A percentile compares a stretch with the other conserved stretches of the same genome.
phyloP scores from a whole-genome alignment of 768 basidiomycete species.

The Amanita jacksonii region DNA sequence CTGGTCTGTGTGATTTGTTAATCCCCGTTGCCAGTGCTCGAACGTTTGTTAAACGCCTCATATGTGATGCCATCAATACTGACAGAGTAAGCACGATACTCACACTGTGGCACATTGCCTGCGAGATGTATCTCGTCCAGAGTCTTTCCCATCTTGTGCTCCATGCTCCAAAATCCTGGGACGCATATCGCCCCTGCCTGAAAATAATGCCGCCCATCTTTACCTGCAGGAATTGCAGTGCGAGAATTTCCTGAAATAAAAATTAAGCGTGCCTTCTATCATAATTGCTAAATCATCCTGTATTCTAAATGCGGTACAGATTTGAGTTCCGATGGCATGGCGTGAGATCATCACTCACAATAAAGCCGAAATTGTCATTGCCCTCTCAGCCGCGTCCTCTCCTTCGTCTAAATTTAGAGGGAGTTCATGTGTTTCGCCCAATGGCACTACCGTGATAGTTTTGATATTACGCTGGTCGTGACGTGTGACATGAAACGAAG shows the following conservation, averaged over 20 bases:
- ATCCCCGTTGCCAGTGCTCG: too few species aligned
- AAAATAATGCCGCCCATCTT: constrained; percentile 64
- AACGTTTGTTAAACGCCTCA: too few species aligned
- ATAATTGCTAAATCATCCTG: constrained; percentile 53
- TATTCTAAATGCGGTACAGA: constrained; percentile 23
- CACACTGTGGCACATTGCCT: constrained; percentile 68
- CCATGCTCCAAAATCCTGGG: constrained; percentile 66
- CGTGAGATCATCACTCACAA: constrained; percentile 34
- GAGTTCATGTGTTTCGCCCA: constrained; percentile 41
- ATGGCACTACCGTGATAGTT: constrained; percentile 40
- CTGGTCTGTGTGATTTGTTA: constrained; percentile 29
- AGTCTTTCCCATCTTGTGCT: constrained; percentile 66
- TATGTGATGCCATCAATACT: constrained; percentile 1
- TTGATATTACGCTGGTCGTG: constrained; percentile 41
- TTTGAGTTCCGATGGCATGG: background rate
- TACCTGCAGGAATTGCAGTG: constrained; percentile 25
- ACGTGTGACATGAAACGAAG: constrained; percentile 42
- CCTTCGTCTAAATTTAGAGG: constrained; percentile 27
- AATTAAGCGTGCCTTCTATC: constrained; percentile 38
- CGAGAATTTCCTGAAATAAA: background rate
- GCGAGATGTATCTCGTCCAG: constrained; percentile 63
- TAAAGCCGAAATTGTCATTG: constrained; percentile 52
- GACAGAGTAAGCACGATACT: constrained; percentile 17
- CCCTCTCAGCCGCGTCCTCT: constrained; percentile 33
- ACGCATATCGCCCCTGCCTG: constrained; percentile 64